A percentile compares a stretch with the other conserved stretches of the same genome.
phyloP scores from a whole-genome alignment of 148 eudicot species.

The Rhododendron ovatum region DNA sequence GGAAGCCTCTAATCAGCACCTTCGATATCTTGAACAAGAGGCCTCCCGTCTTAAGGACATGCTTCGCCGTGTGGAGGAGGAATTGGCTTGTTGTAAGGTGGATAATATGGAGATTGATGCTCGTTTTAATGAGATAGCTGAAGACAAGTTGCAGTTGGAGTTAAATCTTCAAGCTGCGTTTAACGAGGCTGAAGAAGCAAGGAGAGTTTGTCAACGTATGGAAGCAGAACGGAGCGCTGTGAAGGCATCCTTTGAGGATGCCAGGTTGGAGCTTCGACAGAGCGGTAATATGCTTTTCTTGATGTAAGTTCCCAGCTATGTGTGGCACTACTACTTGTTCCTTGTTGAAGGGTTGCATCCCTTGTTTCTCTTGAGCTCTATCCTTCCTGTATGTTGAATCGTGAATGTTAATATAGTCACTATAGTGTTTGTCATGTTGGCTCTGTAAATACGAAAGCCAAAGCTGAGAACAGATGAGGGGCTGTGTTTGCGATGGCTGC shows the following conservation, averaged over 20 bases:
- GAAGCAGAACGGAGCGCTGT: constrained; percentile 7
- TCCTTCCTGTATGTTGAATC: background rate
- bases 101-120: background rate
- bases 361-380: background rate
- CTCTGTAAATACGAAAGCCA: background rate
- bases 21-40: background rate
- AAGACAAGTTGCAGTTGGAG: constrained; percentile 5
- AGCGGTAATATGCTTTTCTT: background rate
- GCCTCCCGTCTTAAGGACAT: constrained; percentile 7
- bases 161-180: background rate
- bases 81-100: constrained; percentile 6
- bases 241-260: constrained; percentile 24
- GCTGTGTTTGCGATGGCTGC: constrained; percentile 23
- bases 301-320: background rate
- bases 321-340: too few species aligned
- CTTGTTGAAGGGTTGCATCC: background rate
- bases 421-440: background rate
- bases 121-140: background rate
- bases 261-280: constrained; percentile 2
- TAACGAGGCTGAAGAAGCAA: constrained; percentile 6
- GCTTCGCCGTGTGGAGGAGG: constrained; percentile 11
- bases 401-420: background rate
- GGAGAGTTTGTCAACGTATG: background rate
- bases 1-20: background rate
- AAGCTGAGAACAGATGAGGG: background rate